Evolutionary conservation across 2,329 filamentous ascomycete species (phyloP), one percentile per base, ranked within the genome.

Genomic region (Phialocephala subalpina): DNA sequence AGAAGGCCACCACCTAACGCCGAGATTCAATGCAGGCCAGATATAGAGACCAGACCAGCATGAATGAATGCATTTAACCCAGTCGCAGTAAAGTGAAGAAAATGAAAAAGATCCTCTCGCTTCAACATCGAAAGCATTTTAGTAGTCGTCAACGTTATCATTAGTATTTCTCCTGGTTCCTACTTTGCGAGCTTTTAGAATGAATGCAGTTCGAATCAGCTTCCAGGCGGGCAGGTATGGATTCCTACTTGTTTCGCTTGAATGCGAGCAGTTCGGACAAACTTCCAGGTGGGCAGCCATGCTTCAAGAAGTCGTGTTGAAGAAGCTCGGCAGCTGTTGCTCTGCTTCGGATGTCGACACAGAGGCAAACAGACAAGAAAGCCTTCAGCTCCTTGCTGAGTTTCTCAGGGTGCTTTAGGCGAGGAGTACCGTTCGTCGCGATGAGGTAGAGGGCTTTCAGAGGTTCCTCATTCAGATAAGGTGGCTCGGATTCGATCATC

Each of bases 401-500:
- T 82, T 97, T 97, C 82, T 99, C 95, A 0, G 96, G 95, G 82
- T 97, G 97, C 91, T 99, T 99, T 70, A 99, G 87, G 65, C 94
- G 90, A 25, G 96, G 96, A 2, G 96, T 98, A 72, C 96, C 96
- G 81, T 98, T 98, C 63, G 96, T 99, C 57, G 96, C 96, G 77
- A 99, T 99, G 68, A 99, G 87, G 79, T 97, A 99, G 56, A 99
- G 86, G 8, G 96, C 96, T 84, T 98, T 98, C 64, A 99, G 87
- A 0, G 96, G 96, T 80, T 98, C 95, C 80, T 98, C 96, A 80
- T 98, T 98, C 42, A 98, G 87, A 79, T 99, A 99, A 0, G 96
- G 96, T 6, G 96, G 96, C 80, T 99, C 96, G 20, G 93, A 97
- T 79, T 99, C 96, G 76, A 98, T 98, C 96, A 99, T 97, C 81